Base-by-base conservation (phyloP, 2,329 filamentous ascomycete genomes). In the Fusarium sp. region DNA sequence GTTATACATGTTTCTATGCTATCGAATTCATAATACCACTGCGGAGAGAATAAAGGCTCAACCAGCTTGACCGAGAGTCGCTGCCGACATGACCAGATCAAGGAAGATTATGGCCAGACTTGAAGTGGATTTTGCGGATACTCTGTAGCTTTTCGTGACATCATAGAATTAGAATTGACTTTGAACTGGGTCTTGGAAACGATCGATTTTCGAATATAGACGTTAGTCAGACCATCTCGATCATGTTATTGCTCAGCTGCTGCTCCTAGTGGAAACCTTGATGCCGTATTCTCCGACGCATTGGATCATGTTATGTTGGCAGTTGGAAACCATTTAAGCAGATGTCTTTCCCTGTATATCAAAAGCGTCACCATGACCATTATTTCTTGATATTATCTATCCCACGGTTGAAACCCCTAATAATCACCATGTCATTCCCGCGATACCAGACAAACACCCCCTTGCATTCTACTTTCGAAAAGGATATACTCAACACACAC, bases 401-500 rank as follows among this genome's bases (percentile, higher is more conserved):
- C 19, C 3, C 2, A 27, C 7, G 9, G 21, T 9, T 9, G 32
- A 6, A 0, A 1, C 2, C 1, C n/a, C 7, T 25, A 29, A 15
- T 46, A 8, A 19, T 19, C 19, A 53, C 14, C 11, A 70, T 70
- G 67, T 49, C 53, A 21, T 52, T 70, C 3, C 67, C 67, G 7
- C 47, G 55, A 41, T 70, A 69, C 15, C 67, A 70, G 17, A 65
- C 65, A 51, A 69, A 70, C 15, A 70, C 67, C 2, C 67, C 67
- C 5, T 54, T 70, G 3, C 54, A 70, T n/a, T 53, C 65, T n/a
- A 64, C 67, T 2, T 70, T 70, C 47, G 76, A 84, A 37, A 70
- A 76, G 32, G 84, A 86, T 57, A 77, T 86, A 32, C 75, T 75
- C 38, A 76, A 86, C 63, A 77, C 80, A 3, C 83, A 86, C 59